These are phyloP conservation scores for Corinectria fuckeliana DNA, from an alignment of 2,329 filamentous ascomycete species.

Conservation along the genomic window DNA sequence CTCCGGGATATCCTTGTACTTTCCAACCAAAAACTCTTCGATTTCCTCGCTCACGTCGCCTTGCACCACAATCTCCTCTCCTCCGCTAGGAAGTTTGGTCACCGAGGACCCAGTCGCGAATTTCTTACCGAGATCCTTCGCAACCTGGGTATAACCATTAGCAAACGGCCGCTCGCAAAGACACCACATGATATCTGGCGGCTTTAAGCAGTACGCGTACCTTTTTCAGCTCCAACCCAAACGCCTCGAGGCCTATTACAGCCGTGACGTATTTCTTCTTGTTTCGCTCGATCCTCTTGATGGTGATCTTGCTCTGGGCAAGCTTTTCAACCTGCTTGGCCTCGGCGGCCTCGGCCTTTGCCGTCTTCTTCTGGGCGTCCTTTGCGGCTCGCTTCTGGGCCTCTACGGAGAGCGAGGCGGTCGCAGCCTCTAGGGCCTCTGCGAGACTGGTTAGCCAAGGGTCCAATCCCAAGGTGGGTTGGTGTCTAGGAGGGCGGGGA, in stretches of 20 bases:
- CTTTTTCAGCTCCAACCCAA: constrained; percentile 94
- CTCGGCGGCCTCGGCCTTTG: constrained; percentile 89
- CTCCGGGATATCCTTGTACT: constrained; percentile 89
- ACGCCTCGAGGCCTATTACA: constrained; percentile 87
- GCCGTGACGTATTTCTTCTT: constrained; percentile 97
- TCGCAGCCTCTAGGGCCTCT: constrained; percentile 84
- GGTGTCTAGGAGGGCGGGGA: background rate
- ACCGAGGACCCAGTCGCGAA: constrained; percentile 94
- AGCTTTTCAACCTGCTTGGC: constrained; percentile 83
- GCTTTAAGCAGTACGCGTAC: constrained; percentile 37
- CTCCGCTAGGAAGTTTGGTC: constrained; percentile 83
- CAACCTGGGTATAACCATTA: constrained; percentile 56
- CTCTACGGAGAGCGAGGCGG: constrained; percentile 84
- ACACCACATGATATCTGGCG: background rate
- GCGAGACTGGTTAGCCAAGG: constrained; percentile 19
- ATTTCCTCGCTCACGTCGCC: constrained; percentile 96
- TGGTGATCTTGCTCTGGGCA: constrained; percentile 80
- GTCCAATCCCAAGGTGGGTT: background rate
- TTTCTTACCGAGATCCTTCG: constrained; percentile 98
- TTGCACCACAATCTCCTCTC: constrained; percentile 97
- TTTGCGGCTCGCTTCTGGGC: constrained; percentile 95
- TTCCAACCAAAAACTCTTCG: constrained; percentile 86
- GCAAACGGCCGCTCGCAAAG: constrained; percentile 2
- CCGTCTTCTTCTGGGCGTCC: constrained; percentile 95
- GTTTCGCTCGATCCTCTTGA: constrained; percentile 97